These are phyloP conservation scores for Colletotrichum sp. DNA, from an alignment of 2,329 filamentous ascomycete species.

Conservation along the genomic window DNA sequence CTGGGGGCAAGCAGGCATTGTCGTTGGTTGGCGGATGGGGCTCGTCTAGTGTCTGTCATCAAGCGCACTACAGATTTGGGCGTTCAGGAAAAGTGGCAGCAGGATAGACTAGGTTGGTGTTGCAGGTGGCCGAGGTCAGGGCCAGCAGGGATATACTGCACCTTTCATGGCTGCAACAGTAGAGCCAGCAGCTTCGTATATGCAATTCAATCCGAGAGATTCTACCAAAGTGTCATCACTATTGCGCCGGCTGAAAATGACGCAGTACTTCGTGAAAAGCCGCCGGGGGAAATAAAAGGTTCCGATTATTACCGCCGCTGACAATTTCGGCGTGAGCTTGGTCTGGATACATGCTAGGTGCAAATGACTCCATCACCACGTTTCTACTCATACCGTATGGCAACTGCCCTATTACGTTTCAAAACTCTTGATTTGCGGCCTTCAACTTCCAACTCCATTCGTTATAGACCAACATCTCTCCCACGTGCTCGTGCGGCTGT, in stretches of 20 bases:
- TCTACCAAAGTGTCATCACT: background rate
- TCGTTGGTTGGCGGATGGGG: background rate
- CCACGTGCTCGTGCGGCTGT: background rate
- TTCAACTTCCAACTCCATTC: fast-evolving
- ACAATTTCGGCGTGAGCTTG: too few relatives aligned
- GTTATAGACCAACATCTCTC: fast-evolving
- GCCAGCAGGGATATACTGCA: background rate
- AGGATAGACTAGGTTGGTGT: background rate
- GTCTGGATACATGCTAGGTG: too few relatives aligned
- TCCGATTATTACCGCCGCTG: too few relatives aligned
- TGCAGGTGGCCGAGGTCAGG: background rate
- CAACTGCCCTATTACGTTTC: too few relatives aligned
- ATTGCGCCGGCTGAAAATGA: too few relatives aligned
- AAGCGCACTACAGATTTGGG: background rate
- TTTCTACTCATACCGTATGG: too few relatives aligned
- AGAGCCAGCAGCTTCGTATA: background rate
- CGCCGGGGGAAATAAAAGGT: too few relatives aligned
- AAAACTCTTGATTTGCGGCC: too few relatives aligned
- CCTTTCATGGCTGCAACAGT: background rate
- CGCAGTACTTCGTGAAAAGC: too few relatives aligned
- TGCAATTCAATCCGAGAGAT: background rate
- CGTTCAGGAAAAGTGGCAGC: background rate
- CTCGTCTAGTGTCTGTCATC: background rate
- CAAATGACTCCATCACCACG: too few relatives aligned
- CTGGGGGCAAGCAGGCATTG: background rate